These are phyloP conservation scores for Rhynchosporium secalis DNA, from an alignment of 2,329 filamentous ascomycete species.

Conservation along the genomic window DNA sequence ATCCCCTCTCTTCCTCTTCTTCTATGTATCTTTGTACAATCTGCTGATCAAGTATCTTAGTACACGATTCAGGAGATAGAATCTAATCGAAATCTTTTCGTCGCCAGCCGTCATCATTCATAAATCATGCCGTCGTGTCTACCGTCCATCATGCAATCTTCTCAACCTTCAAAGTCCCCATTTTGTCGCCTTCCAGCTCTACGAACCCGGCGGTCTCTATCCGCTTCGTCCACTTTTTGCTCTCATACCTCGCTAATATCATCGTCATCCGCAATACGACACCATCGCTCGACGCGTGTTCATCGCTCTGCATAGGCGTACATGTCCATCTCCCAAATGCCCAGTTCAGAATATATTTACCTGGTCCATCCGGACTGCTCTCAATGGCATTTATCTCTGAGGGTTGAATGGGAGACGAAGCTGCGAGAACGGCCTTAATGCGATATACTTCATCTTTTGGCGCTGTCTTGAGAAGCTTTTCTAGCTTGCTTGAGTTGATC, in stretches of 20 bases:
- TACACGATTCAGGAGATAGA: background rate
- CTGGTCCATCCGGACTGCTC: conserved; percentile 39
- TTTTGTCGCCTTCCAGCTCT: conserved; percentile 48
- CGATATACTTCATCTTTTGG: conserved; percentile 94
- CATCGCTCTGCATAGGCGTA: conserved; percentile 57
- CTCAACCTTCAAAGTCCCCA: conserved; percentile 53
- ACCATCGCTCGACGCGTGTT: conserved; percentile 58
- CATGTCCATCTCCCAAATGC: conserved; percentile 96
- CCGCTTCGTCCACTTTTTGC: conserved; percentile 74
- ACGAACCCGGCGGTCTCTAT: conserved; percentile 59
- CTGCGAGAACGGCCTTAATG: conserved; percentile 72
- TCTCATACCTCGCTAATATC: conserved; percentile 72
- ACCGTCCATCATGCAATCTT: conserved; percentile 31
- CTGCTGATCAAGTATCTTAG: background rate
- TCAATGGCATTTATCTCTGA: conserved; percentile 50
- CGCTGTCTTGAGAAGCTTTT: conserved; percentile 66
- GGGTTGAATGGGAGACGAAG: conserved; percentile 48
- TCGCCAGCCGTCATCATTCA: background rate
- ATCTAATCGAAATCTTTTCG: background rate
- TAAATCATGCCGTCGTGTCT: background rate
- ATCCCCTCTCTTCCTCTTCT: background rate
- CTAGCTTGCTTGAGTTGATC: conserved; percentile 62
- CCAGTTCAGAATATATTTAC: conserved; percentile 92
- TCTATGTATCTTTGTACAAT: background rate
- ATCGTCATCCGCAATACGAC: conserved; percentile 69